Conservation (phyloP, 2,329 filamentous ascomycete species). For the Diaporthe destruens region DNA sequence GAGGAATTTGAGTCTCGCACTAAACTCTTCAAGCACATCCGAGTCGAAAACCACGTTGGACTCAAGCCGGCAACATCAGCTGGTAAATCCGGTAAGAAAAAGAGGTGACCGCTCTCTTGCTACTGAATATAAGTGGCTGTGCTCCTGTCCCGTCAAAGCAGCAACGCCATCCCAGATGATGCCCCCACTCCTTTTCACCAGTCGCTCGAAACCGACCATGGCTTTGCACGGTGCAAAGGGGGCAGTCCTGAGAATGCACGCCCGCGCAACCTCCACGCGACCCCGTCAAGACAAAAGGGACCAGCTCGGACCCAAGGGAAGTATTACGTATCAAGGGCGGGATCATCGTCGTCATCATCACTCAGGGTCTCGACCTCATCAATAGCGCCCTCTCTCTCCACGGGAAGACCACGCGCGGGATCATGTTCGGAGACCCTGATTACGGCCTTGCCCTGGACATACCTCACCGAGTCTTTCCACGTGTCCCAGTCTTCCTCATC, state of each 20-base stretch:
- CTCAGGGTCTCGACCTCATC: conserved; percentile 93
- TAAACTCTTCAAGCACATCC: conserved; percentile 80
- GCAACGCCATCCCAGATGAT: conserved; percentile 16
- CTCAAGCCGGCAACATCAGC: conserved; percentile 59
- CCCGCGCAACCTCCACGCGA: conserved; percentile 10
- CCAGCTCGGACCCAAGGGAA: background rate
- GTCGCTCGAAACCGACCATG: conserved; percentile 19
- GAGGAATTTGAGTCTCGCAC: conserved; percentile 71
- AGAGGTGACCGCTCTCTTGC: conserved; percentile 46
- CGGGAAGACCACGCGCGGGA: conserved; percentile 64
- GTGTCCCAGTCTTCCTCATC: conserved; percentile 85
- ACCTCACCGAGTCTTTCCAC: conserved; percentile 83
- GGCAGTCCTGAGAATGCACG: background rate
- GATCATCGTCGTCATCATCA: conserved; percentile 65
- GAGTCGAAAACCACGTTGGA: conserved; percentile 74
- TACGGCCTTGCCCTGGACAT: conserved; percentile 84
- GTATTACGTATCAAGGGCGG: conserved; percentile 43
- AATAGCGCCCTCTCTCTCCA: conserved; percentile 78
- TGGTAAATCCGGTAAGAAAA: conserved; percentile 53
- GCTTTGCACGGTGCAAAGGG: background rate
- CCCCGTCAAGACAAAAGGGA: conserved; percentile 16
- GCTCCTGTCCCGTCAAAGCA: conserved; percentile 15
- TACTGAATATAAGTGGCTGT: conserved; percentile 9
- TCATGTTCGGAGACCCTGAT: conserved; percentile 85
- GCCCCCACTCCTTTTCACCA: background rate